phyloP scores from a whole-genome alignment of 2,329 filamentous ascomycete species.

The Cytospora piceae region DNA sequence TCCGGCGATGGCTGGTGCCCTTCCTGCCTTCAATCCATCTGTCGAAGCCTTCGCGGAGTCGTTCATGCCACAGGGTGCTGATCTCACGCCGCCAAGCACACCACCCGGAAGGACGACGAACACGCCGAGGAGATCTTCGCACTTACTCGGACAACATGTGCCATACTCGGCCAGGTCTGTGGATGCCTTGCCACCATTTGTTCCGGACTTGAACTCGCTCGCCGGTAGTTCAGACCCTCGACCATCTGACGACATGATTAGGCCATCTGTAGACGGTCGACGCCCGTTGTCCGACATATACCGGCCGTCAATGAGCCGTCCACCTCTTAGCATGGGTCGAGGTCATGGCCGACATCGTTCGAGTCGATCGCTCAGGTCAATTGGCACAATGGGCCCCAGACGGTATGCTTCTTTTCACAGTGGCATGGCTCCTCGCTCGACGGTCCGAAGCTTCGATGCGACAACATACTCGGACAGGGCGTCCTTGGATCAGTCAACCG shows the following conservation, averaged over 20 bases:
- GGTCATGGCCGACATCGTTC: slow-evolving; percentile 52
- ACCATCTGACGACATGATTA: slow-evolving; percentile 41
- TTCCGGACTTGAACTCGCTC: slow-evolving; percentile 51
- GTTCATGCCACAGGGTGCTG: slow-evolving; percentile 52
- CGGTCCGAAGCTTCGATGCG: slow-evolving; percentile 64
- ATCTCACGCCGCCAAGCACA: slow-evolving; percentile 65
- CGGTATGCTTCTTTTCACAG: slow-evolving; percentile 66
- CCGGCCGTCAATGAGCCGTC: slow-evolving; percentile 39
- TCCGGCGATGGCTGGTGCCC: slow-evolving; percentile 55
- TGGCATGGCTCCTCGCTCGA: slow-evolving; percentile 53
- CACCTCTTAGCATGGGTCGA: slow-evolving; percentile 40
- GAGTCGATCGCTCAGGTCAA: slow-evolving; percentile 52
- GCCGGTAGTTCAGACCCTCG: slow-evolving; percentile 32
- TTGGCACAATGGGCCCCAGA: slow-evolving; percentile 55
- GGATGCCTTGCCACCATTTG: slow-evolving; percentile 51
- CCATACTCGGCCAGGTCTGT: slow-evolving; percentile 42
- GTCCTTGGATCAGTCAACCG: slow-evolving; percentile 47
- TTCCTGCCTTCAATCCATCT: slow-evolving; percentile 50
- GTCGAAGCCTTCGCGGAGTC: slow-evolving; percentile 58
- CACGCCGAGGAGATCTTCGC: slow-evolving; percentile 59
- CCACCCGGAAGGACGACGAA: slow-evolving; percentile 53
- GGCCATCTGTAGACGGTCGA: slow-evolving; percentile 40
- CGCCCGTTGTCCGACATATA: slow-evolving; percentile 37
- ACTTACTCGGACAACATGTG: slow-evolving; percentile 54
- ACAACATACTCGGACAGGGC: slow-evolving; percentile 59